These are phyloP conservation scores for Candida patagonica DNA, from an alignment of 805 yeast species.

Conservation along the genomic window DNA sequence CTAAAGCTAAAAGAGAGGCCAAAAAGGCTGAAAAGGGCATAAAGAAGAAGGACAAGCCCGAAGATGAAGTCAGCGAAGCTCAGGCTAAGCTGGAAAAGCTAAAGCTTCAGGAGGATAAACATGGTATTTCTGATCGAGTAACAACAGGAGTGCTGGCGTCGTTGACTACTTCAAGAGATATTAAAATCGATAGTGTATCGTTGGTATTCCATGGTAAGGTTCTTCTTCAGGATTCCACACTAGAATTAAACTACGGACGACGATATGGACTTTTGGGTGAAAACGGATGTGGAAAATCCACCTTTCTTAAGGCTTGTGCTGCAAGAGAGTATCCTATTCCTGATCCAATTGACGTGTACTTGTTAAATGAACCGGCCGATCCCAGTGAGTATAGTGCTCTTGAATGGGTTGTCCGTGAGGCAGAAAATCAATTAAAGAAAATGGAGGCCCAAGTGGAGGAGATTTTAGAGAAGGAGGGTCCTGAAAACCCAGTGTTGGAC, in stretches of 20 bases:
- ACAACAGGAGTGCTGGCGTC: conserved; percentile 95
- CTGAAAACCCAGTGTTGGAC: conserved; percentile 80
- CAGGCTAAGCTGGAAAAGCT: conserved; percentile 73
- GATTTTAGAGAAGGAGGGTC: conserved; percentile 82
- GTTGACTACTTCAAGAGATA: conserved; percentile 82
- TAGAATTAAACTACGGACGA: conserved; percentile 95
- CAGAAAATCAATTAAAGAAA: conserved; percentile 84
- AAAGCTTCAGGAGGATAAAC: conserved; percentile 87
- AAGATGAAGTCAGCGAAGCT: conserved; percentile 35
- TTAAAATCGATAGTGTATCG: conserved; percentile 83
- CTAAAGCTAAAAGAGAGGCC: conserved; percentile 97
- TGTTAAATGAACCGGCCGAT: conserved; percentile 95
- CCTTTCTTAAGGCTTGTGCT: conserved; percentile 85
- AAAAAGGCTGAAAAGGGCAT: conserved; percentile 81
- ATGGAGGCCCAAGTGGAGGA: conserved; percentile 88
- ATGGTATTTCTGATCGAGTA: conserved; percentile 94
- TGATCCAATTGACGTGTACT: conserved; percentile 78
- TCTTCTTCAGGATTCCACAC: conserved; percentile 78
- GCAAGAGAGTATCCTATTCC: conserved; percentile 96
- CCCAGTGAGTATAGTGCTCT: conserved; percentile 87
- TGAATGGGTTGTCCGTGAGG: conserved; percentile 95
- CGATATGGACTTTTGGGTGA: conserved; percentile 96
- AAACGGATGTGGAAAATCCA: conserved; percentile 98
- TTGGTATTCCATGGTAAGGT: conserved; percentile 96
- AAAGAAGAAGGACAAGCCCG: conserved; percentile 50